These are phyloP conservation scores for Dentipellis fragilis DNA, from an alignment of 768 basidiomycete species.

Conservation along the genomic window DNA sequence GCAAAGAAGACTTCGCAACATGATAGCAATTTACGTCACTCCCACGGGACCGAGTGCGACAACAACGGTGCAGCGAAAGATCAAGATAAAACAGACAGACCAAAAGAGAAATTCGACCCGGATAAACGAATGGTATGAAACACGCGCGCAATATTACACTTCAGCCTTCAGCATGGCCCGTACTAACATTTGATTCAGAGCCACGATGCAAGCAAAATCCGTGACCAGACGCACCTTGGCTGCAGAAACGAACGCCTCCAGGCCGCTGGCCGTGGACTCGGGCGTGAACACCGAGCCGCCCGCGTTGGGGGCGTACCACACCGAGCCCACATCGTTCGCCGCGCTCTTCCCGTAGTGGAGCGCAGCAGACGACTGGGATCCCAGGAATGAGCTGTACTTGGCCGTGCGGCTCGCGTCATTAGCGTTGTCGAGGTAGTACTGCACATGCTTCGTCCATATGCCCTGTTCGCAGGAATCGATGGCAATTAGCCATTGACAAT, in stretches of 20 bases:
- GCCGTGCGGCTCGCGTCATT: conserved; percentile 29
- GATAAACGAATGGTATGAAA: background rate
- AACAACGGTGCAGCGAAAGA: background rate
- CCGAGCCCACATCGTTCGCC: conserved; percentile 29
- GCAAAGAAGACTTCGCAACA: background rate
- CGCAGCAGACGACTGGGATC: conserved; percentile 32
- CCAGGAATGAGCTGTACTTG: conserved; percentile 28
- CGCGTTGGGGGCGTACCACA: conserved; percentile 22
- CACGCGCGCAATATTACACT: background rate
- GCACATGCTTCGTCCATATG: conserved; percentile 42
- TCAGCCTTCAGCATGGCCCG: background rate
- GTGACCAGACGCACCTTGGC: conserved; percentile 7
- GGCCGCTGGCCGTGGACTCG: conserved; percentile 12
- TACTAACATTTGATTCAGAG: background rate
- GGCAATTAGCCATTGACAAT: background rate
- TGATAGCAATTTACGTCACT: background rate
- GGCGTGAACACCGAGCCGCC: conserved; percentile 21
- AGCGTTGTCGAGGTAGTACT: conserved; percentile 38
- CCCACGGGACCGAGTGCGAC: too few relatives aligned
- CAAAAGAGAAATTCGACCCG: background rate
- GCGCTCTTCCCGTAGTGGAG: conserved; percentile 33
- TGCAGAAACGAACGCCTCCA: conserved; percentile 8
- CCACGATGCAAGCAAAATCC: background rate
- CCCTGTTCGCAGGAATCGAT: conserved; percentile 20
- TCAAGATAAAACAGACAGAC: background rate